A percentile compares a stretch with the other conserved stretches of the same genome.
Evolutionary conservation across 441 rosid species (phyloP).

Genomic region (Brassica balearica): DNA sequence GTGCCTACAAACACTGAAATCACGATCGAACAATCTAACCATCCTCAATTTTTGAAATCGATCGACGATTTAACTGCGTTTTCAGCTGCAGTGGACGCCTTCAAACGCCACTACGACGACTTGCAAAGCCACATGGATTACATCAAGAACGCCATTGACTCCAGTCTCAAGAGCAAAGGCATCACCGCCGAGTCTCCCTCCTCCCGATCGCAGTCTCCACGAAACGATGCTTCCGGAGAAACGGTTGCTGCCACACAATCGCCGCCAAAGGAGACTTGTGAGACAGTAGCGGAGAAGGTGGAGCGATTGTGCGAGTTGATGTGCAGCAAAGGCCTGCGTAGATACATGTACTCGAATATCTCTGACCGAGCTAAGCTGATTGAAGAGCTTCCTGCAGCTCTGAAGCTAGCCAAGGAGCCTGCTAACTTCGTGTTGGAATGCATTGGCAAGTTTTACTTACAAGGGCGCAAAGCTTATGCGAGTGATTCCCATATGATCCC

Average conservation of each 20-base stretch:
- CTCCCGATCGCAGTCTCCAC: constrained; percentile 6
- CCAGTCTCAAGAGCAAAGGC: constrained; percentile 41
- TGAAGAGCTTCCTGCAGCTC: constrained; percentile 55
- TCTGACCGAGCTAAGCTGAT: constrained; percentile 51
- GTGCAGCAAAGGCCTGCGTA: constrained; percentile 67
- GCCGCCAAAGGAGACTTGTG: neutral
- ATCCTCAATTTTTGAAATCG: constrained; percentile 47
- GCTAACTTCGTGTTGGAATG: constrained; percentile 73
- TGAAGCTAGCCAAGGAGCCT: constrained; percentile 60
- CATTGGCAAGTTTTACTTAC: constrained; percentile 66
- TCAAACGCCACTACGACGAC: constrained; percentile 56
- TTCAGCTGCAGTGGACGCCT: constrained; percentile 51
- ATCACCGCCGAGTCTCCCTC: constrained; percentile 8
- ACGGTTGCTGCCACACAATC: constrained; percentile 12
- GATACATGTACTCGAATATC: constrained; percentile 51
- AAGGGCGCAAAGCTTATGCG: constrained; percentile 61
- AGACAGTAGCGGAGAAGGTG: constrained; percentile 15
- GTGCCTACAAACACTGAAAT: constrained; percentile 18
- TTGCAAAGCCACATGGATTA: constrained; percentile 59
- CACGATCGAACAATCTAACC: neutral
- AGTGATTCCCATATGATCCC: constrained; percentile 57
- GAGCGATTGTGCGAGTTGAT: constrained; percentile 51
- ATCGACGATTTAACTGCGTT: constrained; percentile 50
- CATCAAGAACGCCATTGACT: constrained; percentile 51
- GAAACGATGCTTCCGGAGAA: constrained; percentile 46